Percentiles rank a stretch among this genome's conserved stretches.
These are phyloP conservation scores for Phytophthora boehmeriae DNA, from an alignment of 352 stramenopile genomes.

Conservation along the genomic window DNA sequence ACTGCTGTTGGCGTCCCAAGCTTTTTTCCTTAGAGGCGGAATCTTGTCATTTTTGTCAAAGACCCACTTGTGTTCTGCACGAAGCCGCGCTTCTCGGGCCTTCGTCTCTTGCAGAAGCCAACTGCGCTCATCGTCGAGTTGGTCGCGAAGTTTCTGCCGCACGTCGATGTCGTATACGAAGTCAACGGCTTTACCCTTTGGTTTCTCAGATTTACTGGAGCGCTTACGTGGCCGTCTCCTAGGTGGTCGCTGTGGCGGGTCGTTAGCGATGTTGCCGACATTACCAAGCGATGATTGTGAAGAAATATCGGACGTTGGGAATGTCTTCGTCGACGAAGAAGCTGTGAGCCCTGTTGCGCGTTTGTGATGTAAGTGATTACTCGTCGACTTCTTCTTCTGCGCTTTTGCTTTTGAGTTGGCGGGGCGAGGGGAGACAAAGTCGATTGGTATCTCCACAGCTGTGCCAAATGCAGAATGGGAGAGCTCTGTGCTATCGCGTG, in stretches of 20 bases:
- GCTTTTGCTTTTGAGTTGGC: slow-evolving; percentile 1
- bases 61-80: slow-evolving; percentile 54
- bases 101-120: slow-evolving; percentile 33
- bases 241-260: background rate
- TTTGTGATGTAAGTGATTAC: slow-evolving; percentile 35
- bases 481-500: slow-evolving; percentile 27
- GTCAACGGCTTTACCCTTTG: slow-evolving; percentile 40
- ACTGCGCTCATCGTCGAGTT: slow-evolving; percentile 57
- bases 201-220: background rate
- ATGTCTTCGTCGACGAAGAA: slow-evolving; percentile 15
- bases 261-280: background rate
- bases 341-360: slow-evolving; percentile 21
- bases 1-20: slow-evolving; percentile 8
- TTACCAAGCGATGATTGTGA: background rate
- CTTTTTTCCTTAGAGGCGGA: slow-evolving; percentile 12
- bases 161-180: slow-evolving; percentile 77
- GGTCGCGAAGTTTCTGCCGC: slow-evolving; percentile 56
- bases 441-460: slow-evolving; percentile 36
- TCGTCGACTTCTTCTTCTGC: slow-evolving; percentile 21
- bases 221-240: slow-evolving; percentile 8
- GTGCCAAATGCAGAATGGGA: slow-evolving; percentile 44
- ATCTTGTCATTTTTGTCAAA: slow-evolving; percentile 24
- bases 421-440: slow-evolving; percentile 46
- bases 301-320: slow-evolving; percentile 1
- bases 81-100: slow-evolving; percentile 47